Conservation (phyloP, 2,329 filamentous ascomycete genomes). For the Scedosporium dehoogii region DNA sequence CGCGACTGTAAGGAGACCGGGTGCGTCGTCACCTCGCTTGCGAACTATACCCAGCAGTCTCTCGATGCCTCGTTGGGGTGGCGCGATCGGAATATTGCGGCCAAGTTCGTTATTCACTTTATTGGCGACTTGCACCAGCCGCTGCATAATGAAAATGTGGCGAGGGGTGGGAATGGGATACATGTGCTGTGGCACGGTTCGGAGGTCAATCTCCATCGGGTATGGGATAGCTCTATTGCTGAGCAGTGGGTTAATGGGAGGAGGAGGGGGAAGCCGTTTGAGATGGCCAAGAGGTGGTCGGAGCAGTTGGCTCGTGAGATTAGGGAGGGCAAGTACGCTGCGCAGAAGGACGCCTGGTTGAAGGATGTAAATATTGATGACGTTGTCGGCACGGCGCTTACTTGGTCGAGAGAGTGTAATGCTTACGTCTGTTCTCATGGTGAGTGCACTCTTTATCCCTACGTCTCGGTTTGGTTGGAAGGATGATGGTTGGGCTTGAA, state of each 20-base stretch:
- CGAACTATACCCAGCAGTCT: slow-evolving; percentile 49
- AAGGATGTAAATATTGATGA: slow-evolving; percentile 45
- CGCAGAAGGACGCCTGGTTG: slow-evolving; percentile 43
- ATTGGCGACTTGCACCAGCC: slow-evolving; percentile 62
- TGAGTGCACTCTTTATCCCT: slow-evolving; percentile 22
- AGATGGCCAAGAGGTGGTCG: slow-evolving; percentile 45
- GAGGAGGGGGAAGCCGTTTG: slow-evolving; percentile 39
- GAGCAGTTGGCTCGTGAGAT: slow-evolving; percentile 45
- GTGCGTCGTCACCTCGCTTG: slow-evolving; percentile 52
- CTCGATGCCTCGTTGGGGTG: slow-evolving; percentile 33
- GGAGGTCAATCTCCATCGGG: slow-evolving; percentile 56
- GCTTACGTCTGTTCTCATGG: slow-evolving; percentile 51
- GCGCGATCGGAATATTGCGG: slow-evolving; percentile 44
- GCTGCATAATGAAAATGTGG: slow-evolving; percentile 54
- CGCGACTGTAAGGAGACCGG: slow-evolving; percentile 53
- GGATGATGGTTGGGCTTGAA: background rate
- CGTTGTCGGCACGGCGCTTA: slow-evolving; percentile 43
- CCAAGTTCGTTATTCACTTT: slow-evolving; percentile 60
- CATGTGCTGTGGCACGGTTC: slow-evolving; percentile 49
- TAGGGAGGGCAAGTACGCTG: slow-evolving; percentile 41
- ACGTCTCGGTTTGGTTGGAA: background rate
- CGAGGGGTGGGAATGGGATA: slow-evolving; percentile 59
- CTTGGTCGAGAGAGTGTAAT: slow-evolving; percentile 57
- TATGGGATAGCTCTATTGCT: slow-evolving; percentile 64
- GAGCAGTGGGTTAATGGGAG: slow-evolving; percentile 49